Conservation (phyloP, 2,329 filamentous ascomycete species). For the Claviceps spartinae region DNA sequence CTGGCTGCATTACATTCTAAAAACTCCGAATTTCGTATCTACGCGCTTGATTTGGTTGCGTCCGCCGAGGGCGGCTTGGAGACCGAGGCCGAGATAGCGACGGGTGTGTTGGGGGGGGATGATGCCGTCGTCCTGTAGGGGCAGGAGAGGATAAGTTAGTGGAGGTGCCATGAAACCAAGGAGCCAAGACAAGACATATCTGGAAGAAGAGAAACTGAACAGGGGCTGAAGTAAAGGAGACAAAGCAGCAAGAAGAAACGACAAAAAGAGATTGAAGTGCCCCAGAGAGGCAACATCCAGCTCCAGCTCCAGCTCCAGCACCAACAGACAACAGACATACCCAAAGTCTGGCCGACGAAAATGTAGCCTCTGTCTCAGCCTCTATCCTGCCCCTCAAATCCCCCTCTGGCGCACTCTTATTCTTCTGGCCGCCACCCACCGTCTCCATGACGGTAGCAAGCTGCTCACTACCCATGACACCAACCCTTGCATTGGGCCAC, state of each 20-base stretch:
- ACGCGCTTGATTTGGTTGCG: slow-evolving; percentile 46
- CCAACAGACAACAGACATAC: slow-evolving; percentile 27
- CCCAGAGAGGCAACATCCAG: no score
- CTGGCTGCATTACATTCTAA: slow-evolving; percentile 53
- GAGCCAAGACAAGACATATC: no score
- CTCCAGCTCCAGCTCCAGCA: no score
- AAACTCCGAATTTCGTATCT: slow-evolving; percentile 63
- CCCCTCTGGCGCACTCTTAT: slow-evolving; percentile 43
- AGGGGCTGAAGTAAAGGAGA: no score
- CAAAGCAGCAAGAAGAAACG: no score
- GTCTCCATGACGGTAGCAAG: slow-evolving; percentile 87
- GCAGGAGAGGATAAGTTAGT: neutral
- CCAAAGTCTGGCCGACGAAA: slow-evolving; percentile 82
- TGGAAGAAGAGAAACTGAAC: no score
- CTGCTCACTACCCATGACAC: slow-evolving; percentile 93
- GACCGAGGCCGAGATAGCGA: slow-evolving; percentile 56
- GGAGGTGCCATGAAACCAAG: no score
- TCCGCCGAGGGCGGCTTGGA: slow-evolving; percentile 58
- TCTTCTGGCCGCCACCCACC: slow-evolving; percentile 30
- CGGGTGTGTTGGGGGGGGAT: slow-evolving; percentile 68
- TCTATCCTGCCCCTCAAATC: slow-evolving; percentile 77
- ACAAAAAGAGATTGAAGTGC: no score
- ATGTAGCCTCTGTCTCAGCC: slow-evolving; percentile 75
- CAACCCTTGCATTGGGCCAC: slow-evolving; percentile 94
- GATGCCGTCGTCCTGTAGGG: slow-evolving; percentile 54